Base-by-base conservation (phyloP, 2,329 filamentous ascomycete genomes). In the Coniochaeta sp. region DNA sequence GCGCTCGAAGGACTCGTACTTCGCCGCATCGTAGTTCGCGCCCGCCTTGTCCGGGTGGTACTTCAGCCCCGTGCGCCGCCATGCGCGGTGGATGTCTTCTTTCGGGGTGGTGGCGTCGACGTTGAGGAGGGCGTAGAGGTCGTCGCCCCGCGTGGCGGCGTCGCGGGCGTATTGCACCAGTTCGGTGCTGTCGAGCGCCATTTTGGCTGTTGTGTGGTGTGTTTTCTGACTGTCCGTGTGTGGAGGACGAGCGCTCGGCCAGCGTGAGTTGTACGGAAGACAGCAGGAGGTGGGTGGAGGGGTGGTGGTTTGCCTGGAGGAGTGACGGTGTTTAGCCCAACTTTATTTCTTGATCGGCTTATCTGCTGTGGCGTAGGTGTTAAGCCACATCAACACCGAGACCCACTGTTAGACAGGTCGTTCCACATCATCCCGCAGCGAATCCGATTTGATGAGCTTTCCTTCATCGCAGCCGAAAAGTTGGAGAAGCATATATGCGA, bases 21-120 rank as follows among this genome's bases (percentile, higher is more conserved):
- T 88, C 52, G 85, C 84, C 45, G 89, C 78, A 58, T 94, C 89
- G 60, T 86, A 89, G 32, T 78, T 73, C 50, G 81, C 82, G 56
- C 85, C 81, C 51, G 91, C 85, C 71, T 96, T 96, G 77, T 97
- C 92, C 1, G 92, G 92, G 67, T 97, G 92, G 73, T 91, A 90
- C 63, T 89, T 90, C n/a, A 96, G 76, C 2, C 64, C 65, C 3
- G 90, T 90, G 27, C 86, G 85, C 61, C 90, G 83, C 76, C 92
- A 96, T 42, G 89, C 90, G 58, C 87, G 84, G 57, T 89, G 85
- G 61, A 95, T 86, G 56, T 91, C 86, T n/a, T 82, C 72, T 52
- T 86, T 85, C 18, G 77, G 71, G 0, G 85, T 81, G 16, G 83
- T 77, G 18, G 82, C 75, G 52, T 82, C 74, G 48, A 94, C 75